Percentiles rank a stretch among this genome's conserved stretches.
Conservation (phyloP, 352 stramenopile species). For the Globisporangium alternatum region DNA sequence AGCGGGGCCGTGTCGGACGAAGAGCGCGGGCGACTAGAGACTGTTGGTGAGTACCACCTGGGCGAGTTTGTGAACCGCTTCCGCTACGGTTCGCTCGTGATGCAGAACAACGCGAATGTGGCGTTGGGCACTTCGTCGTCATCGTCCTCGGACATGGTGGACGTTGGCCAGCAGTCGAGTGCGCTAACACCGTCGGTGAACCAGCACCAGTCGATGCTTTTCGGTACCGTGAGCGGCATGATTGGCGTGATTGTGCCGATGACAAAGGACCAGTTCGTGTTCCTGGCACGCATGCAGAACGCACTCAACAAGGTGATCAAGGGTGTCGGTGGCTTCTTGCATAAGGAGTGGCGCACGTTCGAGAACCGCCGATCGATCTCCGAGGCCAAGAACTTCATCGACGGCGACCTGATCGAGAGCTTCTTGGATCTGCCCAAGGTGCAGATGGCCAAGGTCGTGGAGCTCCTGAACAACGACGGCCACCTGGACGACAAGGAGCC, state of each 20-base stretch:
- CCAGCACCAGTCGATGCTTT: slow-evolving; percentile 80
- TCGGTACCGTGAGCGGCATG: slow-evolving; percentile 95
- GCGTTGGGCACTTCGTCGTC: neutral
- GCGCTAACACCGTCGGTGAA: neutral
- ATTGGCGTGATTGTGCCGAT: slow-evolving; percentile 93
- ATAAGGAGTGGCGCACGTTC: slow-evolving; percentile 93
- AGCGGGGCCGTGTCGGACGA: slow-evolving; percentile 91
- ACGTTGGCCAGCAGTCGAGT: slow-evolving; percentile 27
- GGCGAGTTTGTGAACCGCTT: slow-evolving; percentile 97
- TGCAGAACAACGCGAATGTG: slow-evolving; percentile 71
- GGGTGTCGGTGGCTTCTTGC: slow-evolving; percentile 91
- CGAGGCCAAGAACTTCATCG: slow-evolving; percentile 92
- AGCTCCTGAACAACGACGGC: slow-evolving; percentile 83
- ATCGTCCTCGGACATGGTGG: slow-evolving; percentile 45
- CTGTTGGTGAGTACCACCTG: slow-evolving; percentile 92
- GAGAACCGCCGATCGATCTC: slow-evolving; percentile 81
- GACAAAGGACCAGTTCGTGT: slow-evolving; percentile 89
- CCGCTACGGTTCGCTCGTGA: slow-evolving; percentile 92
- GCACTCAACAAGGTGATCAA: slow-evolving; percentile 88
- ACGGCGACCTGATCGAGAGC: slow-evolving; percentile 94
- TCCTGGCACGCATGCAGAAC: slow-evolving; percentile 88
- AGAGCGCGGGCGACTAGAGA: slow-evolving; percentile 91
- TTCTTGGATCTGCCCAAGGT: slow-evolving; percentile 92
- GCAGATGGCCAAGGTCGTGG: slow-evolving; percentile 89
- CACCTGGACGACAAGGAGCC: slow-evolving; percentile 75